Evolutionary conservation across 1,284 basidiomycete species (phyloP), one percentile per base, ranked within the genome.

Genomic region (Trichosporon inkin): DNA sequence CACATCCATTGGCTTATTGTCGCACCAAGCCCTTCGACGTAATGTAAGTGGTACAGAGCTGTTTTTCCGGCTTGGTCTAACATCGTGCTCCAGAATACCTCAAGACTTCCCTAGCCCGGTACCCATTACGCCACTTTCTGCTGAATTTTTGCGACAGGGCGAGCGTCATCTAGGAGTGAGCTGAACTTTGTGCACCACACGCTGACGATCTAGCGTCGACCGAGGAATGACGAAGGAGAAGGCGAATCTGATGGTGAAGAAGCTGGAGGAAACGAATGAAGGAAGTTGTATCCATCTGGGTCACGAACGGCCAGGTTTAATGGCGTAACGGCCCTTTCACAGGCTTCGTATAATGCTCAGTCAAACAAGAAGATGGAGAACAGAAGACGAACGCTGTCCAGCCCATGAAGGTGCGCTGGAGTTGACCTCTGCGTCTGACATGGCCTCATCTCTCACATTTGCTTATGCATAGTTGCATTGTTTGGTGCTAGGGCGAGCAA

Each of bases 21-120:
- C 60, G 60, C 3, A 62, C 60, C 28, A 35, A 47, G 10, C 55
- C 55, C 4, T 64, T 64, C 24, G 60, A 64, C 39, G 58, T 64
- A 35, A 64, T 64, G 63, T 64, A 44, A 19, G 63, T 64, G 11
- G 20, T 36, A 8, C 37, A 13, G 13, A 14, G 38, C 8, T 34
- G 41, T 24, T 53, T 32, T 36, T 39, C 17, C 19, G 19, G 19
- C 19, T 47, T 14, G 22, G 7, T 17, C 58, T 53, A 16, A 58
- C 40, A 10, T 19, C 40, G 3, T 14, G 8, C 24, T 32, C 17
- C 55, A 64, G 63, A 14, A 52, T 64, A 4, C 63, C 63, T 6
- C 63, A 64, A 38, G 63, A 64, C 32, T 64, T 56, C 24, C 63
- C 63, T 6, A 61, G 63, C 8, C 63, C 63, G 14, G 63, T 64